Conservation (phyloP, 352 stramenopile species). For the Phytopythium litorale region DNA sequence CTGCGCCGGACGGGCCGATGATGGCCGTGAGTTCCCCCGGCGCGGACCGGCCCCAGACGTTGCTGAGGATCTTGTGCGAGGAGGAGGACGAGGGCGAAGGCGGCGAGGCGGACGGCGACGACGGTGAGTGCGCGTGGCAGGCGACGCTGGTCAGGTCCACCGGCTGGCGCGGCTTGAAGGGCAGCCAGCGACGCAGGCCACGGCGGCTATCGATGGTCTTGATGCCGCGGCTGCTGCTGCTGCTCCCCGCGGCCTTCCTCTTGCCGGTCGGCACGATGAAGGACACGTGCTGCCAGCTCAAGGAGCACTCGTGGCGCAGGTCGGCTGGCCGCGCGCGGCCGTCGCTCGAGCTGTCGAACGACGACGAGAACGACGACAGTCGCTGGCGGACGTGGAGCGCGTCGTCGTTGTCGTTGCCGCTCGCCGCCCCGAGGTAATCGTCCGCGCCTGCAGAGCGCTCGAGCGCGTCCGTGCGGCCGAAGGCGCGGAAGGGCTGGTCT, state of each 20-base stretch:
- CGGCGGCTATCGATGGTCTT: background rate
- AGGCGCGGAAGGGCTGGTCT: background rate
- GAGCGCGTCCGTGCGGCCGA: background rate
- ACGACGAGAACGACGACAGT: slow-evolving; percentile 1
- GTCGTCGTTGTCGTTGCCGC: background rate
- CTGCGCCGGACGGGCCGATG: slow-evolving; percentile 56
- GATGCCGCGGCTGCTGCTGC: background rate
- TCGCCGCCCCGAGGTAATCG: background rate
- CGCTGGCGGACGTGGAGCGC: background rate
- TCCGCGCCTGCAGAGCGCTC: background rate
- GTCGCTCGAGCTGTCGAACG: background rate
- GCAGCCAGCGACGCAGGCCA: slow-evolving; percentile 5
- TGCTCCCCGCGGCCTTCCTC: background rate
- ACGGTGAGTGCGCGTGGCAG: slow-evolving; percentile 3
- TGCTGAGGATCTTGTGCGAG: slow-evolving; percentile 41
- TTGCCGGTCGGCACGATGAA: slow-evolving; percentile 46
- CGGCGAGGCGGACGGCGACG: background rate
- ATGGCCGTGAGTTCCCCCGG: slow-evolving; percentile 67
- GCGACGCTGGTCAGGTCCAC: background rate
- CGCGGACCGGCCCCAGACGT: slow-evolving; percentile 48
- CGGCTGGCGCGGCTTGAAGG: background rate
- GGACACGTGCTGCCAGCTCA: slow-evolving; percentile 69
- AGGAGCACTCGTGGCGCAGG: slow-evolving; percentile 32
- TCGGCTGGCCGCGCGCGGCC: background rate
- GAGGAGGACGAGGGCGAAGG: background rate